Evolutionary conservation across 768 basidiomycete genomes (phyloP).

Genomic region (Mycena rosella): DNA sequence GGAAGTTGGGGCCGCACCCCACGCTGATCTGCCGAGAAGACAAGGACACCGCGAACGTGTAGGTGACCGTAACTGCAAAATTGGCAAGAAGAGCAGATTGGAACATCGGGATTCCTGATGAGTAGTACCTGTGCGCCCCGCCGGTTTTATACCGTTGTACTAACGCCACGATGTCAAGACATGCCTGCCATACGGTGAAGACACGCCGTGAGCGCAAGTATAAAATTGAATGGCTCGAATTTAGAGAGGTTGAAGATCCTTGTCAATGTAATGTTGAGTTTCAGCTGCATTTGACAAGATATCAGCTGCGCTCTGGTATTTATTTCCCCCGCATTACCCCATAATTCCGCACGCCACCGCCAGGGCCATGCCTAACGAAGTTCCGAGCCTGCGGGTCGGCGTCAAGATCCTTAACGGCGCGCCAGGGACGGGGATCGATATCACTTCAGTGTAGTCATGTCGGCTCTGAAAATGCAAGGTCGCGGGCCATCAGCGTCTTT

Average conservation of each 20-base stretch:
- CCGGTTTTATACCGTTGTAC: not conserved
- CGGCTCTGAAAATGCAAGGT: too few relatives aligned
- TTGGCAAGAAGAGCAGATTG: not conserved
- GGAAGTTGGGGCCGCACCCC: constrained; percentile 20
- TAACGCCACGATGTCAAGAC: not conserved
- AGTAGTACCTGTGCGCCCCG: not conserved
- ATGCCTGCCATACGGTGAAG: not conserved
- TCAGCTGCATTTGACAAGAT: too few relatives aligned
- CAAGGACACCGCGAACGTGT: constrained; percentile 46
- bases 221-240: not conserved
- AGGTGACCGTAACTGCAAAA: not conserved
- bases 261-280: not conserved
- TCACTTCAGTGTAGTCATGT: too few relatives aligned
- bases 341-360: too few relatives aligned
- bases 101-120: constrained; percentile 1
- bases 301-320: too few relatives aligned
- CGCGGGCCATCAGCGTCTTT: too few relatives aligned
- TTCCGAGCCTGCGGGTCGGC: not conserved
- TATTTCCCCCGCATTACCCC: too few relatives aligned
- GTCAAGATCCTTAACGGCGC: constrained; percentile 7
- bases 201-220: not conserved
- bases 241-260: not conserved
- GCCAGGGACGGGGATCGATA: too few relatives aligned
- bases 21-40: constrained; percentile 21
- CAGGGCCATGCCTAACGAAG: too few relatives aligned